Conservation (phyloP, 768 basidiomycete genomes). For the Gymnopilus dilepis region DNA sequence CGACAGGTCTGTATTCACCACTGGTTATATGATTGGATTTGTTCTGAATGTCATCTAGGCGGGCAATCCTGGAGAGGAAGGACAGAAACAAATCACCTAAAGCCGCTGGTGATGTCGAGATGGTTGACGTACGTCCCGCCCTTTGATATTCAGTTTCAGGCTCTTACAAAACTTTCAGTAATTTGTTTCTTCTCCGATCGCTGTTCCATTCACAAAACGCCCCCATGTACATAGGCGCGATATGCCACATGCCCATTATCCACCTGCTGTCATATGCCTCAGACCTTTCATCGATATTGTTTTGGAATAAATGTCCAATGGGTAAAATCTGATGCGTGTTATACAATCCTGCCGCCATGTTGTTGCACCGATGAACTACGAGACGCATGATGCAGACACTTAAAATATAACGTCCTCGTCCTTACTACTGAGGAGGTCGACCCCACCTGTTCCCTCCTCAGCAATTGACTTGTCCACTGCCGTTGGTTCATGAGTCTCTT, state of each 20-base stretch:
- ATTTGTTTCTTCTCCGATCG: conserved; percentile 30
- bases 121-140: conserved; percentile 69
- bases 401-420: conserved; percentile 95
- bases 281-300: conserved; percentile 9
- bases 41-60: conserved; percentile 44
- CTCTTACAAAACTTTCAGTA: conserved; percentile 36
- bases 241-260: conserved; percentile 11
- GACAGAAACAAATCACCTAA: conserved; percentile 69
- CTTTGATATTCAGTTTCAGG: neutral
- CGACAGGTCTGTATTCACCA: conserved; percentile 60
- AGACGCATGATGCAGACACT: conserved; percentile 3
- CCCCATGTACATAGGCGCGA: conserved; percentile 69
- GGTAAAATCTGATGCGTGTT: conserved; percentile 2
- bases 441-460: conserved; percentile 40
- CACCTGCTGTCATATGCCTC: conserved; percentile 10
- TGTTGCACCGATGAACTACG: neutral
- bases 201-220: conserved; percentile 48
- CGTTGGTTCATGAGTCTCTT: conserved; percentile 26
- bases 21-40: neutral
- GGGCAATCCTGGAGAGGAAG: conserved; percentile 88
- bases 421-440: conserved; percentile 79
- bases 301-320: conserved; percentile 13
- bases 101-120: conserved; percentile 71
- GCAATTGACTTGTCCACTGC: conserved; percentile 34
- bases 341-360: conserved; percentile 1